These are phyloP conservation scores for Tuber borchii DNA, from an alignment of 495 filamentous ascomycete genomes.

Conservation along the genomic window DNA sequence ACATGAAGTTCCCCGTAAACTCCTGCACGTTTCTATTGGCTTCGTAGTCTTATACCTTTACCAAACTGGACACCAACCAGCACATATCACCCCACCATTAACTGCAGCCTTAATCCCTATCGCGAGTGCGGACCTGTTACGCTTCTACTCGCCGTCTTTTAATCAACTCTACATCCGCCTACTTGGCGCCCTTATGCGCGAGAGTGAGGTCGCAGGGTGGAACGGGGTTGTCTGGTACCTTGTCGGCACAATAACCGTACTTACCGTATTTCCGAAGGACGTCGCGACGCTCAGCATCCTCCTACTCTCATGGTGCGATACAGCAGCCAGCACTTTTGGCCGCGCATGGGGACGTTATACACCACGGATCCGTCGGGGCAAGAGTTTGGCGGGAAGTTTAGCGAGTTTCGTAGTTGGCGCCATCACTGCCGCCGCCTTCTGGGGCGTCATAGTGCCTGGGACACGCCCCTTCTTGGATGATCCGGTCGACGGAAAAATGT, in stretches of 20 bases:
- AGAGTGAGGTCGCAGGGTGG: constrained; percentile 83
- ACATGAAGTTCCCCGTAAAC: constrained; percentile 70
- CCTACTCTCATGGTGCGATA: constrained; percentile 95
- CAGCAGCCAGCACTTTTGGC: constrained; percentile 88
- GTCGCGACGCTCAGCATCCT: constrained; percentile 83
- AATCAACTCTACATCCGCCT: constrained; percentile 81
- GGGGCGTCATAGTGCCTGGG: constrained; percentile 72
- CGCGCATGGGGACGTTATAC: constrained; percentile 83
- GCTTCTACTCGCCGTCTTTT: constrained; percentile 69
- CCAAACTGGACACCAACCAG: constrained; percentile 62
- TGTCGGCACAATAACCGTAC: constrained; percentile 75
- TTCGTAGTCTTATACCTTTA: constrained; percentile 85
- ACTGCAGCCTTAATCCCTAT: constrained; percentile 83
- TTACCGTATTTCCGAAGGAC: constrained; percentile 88
- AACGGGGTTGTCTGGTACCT: constrained; percentile 98
- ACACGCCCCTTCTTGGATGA: constrained; percentile 61
- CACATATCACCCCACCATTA: constrained; percentile 71
- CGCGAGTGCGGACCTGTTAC: constrained; percentile 68
- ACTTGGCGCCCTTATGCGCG: constrained; percentile 88
- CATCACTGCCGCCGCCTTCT: constrained; percentile 73
- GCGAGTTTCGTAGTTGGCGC: constrained; percentile 78
- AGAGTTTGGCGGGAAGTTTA: constrained; percentile 81
- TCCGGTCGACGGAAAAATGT: constrained; percentile 48
- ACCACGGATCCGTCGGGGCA: constrained; percentile 71
- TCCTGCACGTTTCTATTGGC: constrained; percentile 86